Conservation (phyloP, 2,329 filamentous ascomycete genomes). For the Botrytis porri region DNA sequence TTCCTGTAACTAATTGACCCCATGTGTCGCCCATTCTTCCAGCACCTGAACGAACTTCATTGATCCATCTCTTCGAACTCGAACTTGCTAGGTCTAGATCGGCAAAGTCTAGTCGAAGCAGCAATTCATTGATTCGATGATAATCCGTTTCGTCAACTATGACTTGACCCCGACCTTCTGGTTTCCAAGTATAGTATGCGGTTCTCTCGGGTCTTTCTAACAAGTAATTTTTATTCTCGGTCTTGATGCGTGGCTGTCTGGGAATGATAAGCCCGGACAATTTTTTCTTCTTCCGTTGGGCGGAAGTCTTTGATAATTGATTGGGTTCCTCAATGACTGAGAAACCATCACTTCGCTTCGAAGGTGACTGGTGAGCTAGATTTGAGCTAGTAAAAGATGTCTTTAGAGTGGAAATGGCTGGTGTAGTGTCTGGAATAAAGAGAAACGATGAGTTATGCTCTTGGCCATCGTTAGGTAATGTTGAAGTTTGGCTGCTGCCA, state of each 20-base stretch:
- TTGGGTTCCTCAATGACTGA: slow-evolving; percentile 19
- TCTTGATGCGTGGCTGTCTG: slow-evolving; percentile 64
- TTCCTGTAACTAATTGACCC: slow-evolving; percentile 52
- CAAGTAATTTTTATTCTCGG: slow-evolving; percentile 49
- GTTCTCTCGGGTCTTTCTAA: slow-evolving; percentile 51
- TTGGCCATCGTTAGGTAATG: slow-evolving; percentile 21
- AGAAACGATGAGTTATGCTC: slow-evolving; percentile 15
- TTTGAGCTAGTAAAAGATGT: slow-evolving; percentile 27
- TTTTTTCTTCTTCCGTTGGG: slow-evolving; percentile 46
- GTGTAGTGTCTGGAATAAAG: not conserved
- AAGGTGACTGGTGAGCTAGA: slow-evolving; percentile 21
- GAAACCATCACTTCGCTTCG: slow-evolving; percentile 9
- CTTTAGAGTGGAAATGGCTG: slow-evolving; percentile 27
- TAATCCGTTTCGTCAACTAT: slow-evolving; percentile 64
- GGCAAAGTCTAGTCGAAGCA: slow-evolving; percentile 72
- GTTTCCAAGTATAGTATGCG: slow-evolving; percentile 64
- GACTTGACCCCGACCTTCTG: slow-evolving; percentile 58
- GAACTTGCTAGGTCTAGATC: slow-evolving; percentile 58
- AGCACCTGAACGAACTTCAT: slow-evolving; percentile 55
- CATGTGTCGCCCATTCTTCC: slow-evolving; percentile 43
- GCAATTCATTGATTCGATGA: slow-evolving; percentile 63
- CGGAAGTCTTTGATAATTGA: slow-evolving; percentile 16
- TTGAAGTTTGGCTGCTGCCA: slow-evolving; percentile 27
- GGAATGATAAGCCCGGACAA: slow-evolving; percentile 60
- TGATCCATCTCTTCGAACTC: slow-evolving; percentile 68